Evolutionary conservation across 352 stramenopile genomes (phyloP).

Genomic region (Pythium phragmiticola): DNA sequence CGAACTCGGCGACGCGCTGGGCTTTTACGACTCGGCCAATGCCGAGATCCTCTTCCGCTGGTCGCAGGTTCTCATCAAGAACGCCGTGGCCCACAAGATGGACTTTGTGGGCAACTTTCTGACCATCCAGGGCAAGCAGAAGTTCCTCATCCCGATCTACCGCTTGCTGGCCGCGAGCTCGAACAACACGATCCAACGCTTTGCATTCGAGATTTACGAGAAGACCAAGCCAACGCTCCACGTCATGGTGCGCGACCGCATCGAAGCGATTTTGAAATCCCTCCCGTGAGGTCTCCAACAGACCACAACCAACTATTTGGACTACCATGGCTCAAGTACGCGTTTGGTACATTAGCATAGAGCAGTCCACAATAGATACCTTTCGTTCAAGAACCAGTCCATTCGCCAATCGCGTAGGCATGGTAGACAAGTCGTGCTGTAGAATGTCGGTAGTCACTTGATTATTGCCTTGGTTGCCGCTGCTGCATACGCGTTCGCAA

Average conservation of each 20-base stretch:
- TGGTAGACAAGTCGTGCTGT: too few species aligned
- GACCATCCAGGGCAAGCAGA: slow-evolving; percentile 74
- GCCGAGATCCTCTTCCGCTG: slow-evolving; percentile 69
- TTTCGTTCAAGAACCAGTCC: background rate
- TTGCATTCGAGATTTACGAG: slow-evolving; percentile 46
- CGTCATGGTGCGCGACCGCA: slow-evolving; percentile 75
- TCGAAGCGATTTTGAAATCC: slow-evolving; percentile 47
- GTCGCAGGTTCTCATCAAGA: slow-evolving; percentile 65
- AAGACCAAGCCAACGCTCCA: slow-evolving; percentile 51
- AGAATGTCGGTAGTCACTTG: background rate
- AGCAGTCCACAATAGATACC: background rate
- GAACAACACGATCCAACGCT: slow-evolving; percentile 37
- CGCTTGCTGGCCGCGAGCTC: slow-evolving; percentile 49
- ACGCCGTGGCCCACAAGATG: slow-evolving; percentile 44
- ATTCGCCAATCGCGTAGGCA: background rate
- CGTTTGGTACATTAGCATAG: background rate
- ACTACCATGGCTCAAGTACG: background rate
- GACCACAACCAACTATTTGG: background rate
- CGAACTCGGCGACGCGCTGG: slow-evolving; percentile 49
- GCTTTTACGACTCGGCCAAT: slow-evolving; percentile 58
- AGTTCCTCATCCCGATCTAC: slow-evolving; percentile 79
- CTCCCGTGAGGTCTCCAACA: slow-evolving; percentile 18
- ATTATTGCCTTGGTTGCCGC: slow-evolving; percentile 1
- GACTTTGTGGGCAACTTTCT: slow-evolving; percentile 54
- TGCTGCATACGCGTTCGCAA: slow-evolving; percentile 31